Evolutionary conservation across 257 asterid species (phyloP).

Genomic region (Craterostigma plantagineum): DNA sequence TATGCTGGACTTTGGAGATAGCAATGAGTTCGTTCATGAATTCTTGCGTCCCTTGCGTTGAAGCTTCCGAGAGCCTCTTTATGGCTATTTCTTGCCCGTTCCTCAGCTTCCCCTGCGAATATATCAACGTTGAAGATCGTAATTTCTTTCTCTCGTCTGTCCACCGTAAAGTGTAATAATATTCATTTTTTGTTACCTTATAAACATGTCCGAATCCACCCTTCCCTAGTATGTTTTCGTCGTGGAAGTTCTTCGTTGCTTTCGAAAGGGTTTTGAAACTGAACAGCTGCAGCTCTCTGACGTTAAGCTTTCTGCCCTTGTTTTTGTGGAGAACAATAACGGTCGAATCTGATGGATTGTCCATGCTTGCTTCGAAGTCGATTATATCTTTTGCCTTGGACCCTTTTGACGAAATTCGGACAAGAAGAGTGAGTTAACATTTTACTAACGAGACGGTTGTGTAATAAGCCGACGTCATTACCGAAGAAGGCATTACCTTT

Average conservation of each 20-base stretch:
- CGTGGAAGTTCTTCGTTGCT: neutral
- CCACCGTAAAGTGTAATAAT: neutral
- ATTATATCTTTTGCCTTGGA: conserved; percentile 2
- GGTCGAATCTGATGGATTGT: too few species aligned
- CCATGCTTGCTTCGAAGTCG: too few species aligned
- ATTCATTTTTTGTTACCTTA: neutral
- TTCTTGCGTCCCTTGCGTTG: conserved; percentile 21
- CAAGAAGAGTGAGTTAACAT: too few species aligned
- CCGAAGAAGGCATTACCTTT: too few species aligned
- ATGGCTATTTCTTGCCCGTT: conserved; percentile 18
- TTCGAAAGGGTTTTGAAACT: neutral
- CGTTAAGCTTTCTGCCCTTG: too few species aligned
- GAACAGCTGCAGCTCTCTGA: neutral
- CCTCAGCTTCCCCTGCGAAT: conserved; percentile 14
- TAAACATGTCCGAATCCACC: conserved; percentile 4
- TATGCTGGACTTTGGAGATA: conserved; percentile 22
- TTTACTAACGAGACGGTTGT: too few species aligned
- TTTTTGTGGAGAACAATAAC: too few species aligned
- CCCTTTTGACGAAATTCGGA: conserved; percentile 8
- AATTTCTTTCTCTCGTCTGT: too few species aligned
- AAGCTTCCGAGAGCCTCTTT: conserved; percentile 17
- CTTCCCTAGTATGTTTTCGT: conserved; percentile 3
- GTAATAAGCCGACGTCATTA: too few species aligned
- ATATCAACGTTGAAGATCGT: neutral
- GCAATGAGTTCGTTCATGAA: conserved; percentile 21